Conservation (phyloP, 805 yeast species). For the Blastobotrys americana region DNA sequence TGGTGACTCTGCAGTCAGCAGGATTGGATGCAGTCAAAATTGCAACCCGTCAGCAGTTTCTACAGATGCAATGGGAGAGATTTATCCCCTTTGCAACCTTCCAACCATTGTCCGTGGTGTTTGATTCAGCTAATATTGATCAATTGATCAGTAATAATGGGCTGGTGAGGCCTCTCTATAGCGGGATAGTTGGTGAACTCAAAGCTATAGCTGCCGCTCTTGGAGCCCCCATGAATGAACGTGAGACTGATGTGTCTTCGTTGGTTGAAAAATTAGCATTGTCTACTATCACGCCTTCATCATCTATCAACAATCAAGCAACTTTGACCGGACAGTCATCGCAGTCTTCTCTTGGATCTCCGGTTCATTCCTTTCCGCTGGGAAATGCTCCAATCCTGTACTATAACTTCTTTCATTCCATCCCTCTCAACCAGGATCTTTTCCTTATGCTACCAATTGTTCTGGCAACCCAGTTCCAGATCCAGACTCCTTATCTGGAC, state of each 20-base stretch:
- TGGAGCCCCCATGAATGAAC: constrained; percentile 6
- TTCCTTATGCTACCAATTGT: constrained; percentile 78
- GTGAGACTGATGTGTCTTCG: constrained; percentile 1
- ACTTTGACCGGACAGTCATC: background rate
- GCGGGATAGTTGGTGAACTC: constrained; percentile 73
- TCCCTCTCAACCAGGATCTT: constrained; percentile 63
- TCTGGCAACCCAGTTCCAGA: constrained; percentile 79
- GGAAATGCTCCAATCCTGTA: constrained; percentile 49
- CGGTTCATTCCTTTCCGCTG: background rate
- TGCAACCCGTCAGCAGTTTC: constrained; percentile 7
- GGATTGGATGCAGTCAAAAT: constrained; percentile 18
- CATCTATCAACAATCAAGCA: constrained; percentile 1
- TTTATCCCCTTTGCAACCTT: constrained; percentile 74
- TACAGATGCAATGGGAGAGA: constrained; percentile 65
- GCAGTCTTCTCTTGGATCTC: constrained; percentile 5
- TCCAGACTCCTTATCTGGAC: constrained; percentile 86
- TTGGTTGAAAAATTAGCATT: constrained; percentile 3
- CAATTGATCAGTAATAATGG: constrained; percentile 51
- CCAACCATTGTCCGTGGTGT: constrained; percentile 65
- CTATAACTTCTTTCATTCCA: constrained; percentile 54
- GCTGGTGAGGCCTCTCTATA: constrained; percentile 74
- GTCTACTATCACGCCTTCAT: constrained; percentile 4
- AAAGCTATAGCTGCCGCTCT: constrained; percentile 53
- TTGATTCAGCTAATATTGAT: constrained; percentile 62
- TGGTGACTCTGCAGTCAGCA: constrained; percentile 16